Conservation (phyloP, 345 rosid species). For the Boechera stricta region DNA sequence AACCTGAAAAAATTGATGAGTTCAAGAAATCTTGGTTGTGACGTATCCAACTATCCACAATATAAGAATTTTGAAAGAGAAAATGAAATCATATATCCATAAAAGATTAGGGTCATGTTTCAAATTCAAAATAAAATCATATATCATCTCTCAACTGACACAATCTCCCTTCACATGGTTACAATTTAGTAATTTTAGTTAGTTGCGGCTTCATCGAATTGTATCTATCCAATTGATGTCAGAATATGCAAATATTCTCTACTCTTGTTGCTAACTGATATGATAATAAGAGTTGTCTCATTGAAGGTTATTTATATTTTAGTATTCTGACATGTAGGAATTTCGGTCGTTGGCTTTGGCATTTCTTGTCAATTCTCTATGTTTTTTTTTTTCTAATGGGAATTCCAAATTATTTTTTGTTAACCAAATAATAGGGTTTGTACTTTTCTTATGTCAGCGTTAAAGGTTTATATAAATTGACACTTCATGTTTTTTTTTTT, state of each 20-base stretch:
- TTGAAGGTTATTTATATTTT: background rate
- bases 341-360: constrained; percentile 37
- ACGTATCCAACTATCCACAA: background rate
- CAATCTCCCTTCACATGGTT: background rate
- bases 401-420: background rate
- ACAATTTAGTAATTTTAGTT: constrained; percentile 3
- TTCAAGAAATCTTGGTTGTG: background rate
- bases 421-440: background rate
- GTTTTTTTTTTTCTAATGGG: background rate
- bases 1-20: too few species aligned
- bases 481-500: background rate
- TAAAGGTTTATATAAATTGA: background rate
- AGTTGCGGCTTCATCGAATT: constrained; percentile 36
- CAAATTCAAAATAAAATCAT: background rate
- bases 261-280: constrained; percentile 23
- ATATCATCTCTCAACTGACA: constrained; percentile 16
- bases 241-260: constrained; percentile 8
- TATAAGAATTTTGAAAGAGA: background rate
- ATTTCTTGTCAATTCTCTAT: background rate
- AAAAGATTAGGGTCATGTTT: background rate
- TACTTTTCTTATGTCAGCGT: constrained; percentile 6
- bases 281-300: constrained; percentile 27
- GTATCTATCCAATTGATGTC: constrained; percentile 35
- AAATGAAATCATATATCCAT: too few species aligned
- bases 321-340: constrained; percentile 34